phyloP scores from a whole-genome alignment of 2,329 filamentous ascomycete species.

The Alternaria brassicicola region DNA sequence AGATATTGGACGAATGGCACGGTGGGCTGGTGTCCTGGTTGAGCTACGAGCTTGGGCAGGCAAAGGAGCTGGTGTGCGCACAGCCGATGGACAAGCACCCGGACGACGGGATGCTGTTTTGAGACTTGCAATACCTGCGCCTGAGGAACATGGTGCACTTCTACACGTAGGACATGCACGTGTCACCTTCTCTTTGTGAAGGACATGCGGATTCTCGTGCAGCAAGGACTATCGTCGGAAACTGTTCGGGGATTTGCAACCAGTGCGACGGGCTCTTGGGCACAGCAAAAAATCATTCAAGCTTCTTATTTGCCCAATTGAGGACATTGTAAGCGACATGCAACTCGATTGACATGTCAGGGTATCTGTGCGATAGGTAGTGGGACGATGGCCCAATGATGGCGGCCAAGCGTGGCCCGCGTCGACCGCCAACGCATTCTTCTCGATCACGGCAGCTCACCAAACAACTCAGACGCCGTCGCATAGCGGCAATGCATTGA shows the following conservation, averaged over 20 bases:
- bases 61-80: not conserved
- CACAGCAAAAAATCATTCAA: not conserved
- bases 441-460: conserved; percentile 45
- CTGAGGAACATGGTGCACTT: not conserved
- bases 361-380: conserved; percentile 15
- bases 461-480: conserved; percentile 40
- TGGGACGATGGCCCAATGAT: conserved; percentile 33
- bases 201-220: not conserved
- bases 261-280: not conserved
- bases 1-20: conserved; percentile 63
- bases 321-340: conserved; percentile 1
- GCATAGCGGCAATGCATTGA: conserved; percentile 49
- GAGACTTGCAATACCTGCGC: conserved; percentile 3
- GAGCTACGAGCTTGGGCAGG: conserved; percentile 25
- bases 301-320: not conserved
- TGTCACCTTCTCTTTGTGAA: conserved; percentile 1
- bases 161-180: not conserved
- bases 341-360: conserved; percentile 21
- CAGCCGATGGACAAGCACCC: conserved; percentile 9
- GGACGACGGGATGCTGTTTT: conserved; percentile 40
- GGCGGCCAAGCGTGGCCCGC: conserved; percentile 31
- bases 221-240: not conserved
- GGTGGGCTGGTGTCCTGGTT: conserved; percentile 44
- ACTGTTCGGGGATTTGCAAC: not conserved
- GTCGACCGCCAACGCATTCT: conserved; percentile 40